A percentile compares a stretch with the other conserved stretches of the same genome.
Conservation (phyloP, 73 alveolate species). For the Paramecium biaurelia region DNA sequence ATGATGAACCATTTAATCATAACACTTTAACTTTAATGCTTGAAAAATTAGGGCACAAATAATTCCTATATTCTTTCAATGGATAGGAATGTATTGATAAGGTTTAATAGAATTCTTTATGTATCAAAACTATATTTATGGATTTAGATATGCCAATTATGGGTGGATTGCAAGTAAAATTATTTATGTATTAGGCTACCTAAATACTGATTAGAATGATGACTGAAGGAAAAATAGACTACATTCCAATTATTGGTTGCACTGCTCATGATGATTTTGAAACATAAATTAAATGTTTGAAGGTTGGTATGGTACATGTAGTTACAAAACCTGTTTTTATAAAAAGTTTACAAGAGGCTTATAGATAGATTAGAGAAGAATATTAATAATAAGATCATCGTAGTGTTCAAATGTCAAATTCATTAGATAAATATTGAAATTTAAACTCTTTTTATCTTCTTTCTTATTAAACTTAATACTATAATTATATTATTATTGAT, state of each 20-base stretch:
- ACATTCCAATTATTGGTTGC: constrained; percentile 11
- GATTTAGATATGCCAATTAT: constrained; percentile 46
- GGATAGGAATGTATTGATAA: constrained; percentile 46
- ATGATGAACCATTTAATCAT: constrained; percentile 47
- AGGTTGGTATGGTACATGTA: constrained; percentile 19
- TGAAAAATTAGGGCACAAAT: background rate
- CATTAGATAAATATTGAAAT: background rate
- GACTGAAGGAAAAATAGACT: background rate
- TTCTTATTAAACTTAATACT: background rate
- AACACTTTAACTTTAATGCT: background rate
- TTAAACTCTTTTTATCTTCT: background rate
- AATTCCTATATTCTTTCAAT: background rate
- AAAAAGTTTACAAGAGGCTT: background rate
- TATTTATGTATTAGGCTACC: background rate
- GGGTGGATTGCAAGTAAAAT: background rate
- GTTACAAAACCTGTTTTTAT: constrained; percentile 27
- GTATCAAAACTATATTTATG: background rate
- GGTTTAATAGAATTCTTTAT: background rate
- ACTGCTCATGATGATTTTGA: constrained; percentile 36
- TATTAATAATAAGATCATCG: background rate
- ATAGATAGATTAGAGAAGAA: background rate
- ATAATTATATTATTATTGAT: background rate
- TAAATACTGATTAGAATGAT: background rate
- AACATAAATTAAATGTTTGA: background rate
- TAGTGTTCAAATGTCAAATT: background rate